phyloP scores from a whole-genome alignment of 2,329 filamentous ascomycete species.

The Fusarium setosum region DNA sequence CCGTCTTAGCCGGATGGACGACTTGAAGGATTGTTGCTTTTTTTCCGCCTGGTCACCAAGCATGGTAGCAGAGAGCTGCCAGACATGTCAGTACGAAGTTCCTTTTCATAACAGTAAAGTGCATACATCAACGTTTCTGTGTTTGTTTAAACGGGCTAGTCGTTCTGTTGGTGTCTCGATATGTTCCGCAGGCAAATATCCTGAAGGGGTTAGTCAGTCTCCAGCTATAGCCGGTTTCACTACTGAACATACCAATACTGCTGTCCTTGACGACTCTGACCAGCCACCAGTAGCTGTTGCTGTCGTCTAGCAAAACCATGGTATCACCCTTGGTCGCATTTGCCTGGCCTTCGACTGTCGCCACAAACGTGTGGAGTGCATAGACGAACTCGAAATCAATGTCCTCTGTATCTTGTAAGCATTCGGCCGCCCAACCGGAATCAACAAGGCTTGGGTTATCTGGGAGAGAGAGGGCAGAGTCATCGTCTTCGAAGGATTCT shows the following conservation, averaged over 20 bases:
- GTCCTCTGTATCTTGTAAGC: conserved; percentile 95
- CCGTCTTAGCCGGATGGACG: conserved; percentile 79
- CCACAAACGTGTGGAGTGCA: conserved; percentile 96
- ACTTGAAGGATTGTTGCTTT: conserved; percentile 83
- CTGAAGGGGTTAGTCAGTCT: conserved; percentile 58
- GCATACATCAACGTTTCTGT: conserved; percentile 95
- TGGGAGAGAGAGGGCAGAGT: conserved; percentile 60
- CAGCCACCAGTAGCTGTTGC: conserved; percentile 99
- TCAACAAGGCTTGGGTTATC: conserved; percentile 73
- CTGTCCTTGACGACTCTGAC: conserved; percentile 97
- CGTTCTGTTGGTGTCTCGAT: conserved; percentile 98
- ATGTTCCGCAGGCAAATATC: conserved; percentile 95
- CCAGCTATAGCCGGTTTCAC: background rate
- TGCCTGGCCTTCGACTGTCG: conserved; percentile 96
- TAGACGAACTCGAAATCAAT: conserved; percentile 99
- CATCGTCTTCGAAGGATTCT: conserved; percentile 60
- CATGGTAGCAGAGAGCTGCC: conserved; percentile 71
- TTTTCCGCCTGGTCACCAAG: conserved; percentile 77
- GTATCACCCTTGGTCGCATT: conserved; percentile 99
- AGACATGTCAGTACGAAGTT: conserved; percentile 16
- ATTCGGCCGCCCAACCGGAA: conserved; percentile 79
- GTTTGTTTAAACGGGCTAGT: conserved; percentile 93
- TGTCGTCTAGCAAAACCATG: conserved; percentile 98
- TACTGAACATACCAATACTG: conserved; percentile 75
- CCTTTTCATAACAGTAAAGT: background rate